A percentile compares a stretch with the other conserved stretches of the same genome.
Evolutionary conservation across 129 eudicot species (phyloP).

Genomic region (Pulicaria dysenterica): DNA sequence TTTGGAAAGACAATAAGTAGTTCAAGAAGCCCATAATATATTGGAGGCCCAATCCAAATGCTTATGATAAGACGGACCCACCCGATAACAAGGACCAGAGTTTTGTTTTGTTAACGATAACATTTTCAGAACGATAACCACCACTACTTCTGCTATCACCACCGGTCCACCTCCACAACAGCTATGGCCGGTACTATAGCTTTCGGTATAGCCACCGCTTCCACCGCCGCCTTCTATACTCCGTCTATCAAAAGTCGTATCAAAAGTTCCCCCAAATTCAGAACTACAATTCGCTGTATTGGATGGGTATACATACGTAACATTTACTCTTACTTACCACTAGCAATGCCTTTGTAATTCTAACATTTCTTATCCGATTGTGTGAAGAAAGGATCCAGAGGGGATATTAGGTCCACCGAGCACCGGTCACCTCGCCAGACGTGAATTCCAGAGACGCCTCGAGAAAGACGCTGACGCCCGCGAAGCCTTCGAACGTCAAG

Average conservation of each 20-base stretch:
- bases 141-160: not conserved
- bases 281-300: conserved; percentile 57
- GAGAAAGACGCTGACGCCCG: conserved; percentile 77
- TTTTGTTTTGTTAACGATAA: conserved; percentile 18
- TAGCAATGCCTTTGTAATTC: not conserved
- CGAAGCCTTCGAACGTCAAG: conserved; percentile 72
- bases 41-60: not conserved
- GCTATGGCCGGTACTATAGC: conserved; percentile 46
- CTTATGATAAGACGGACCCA: not conserved
- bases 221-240: conserved; percentile 29
- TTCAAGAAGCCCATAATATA: not conserved
- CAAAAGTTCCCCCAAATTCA: conserved; percentile 25
- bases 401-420: conserved; percentile 75
- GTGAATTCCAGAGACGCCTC: conserved; percentile 69
- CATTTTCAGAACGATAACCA: conserved; percentile 26
- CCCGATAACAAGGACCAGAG: conserved; percentile 7
- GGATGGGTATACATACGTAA: conserved; percentile 44
- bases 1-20: not conserved
- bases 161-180: conserved; percentile 6
- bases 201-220: conserved; percentile 27
- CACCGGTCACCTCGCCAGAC: conserved; percentile 74
- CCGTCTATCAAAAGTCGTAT: conserved; percentile 15
- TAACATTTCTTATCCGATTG: conserved; percentile 28
- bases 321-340: not conserved
- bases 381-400: conserved; percentile 93